Evolutionary conservation across 2,329 filamentous ascomycete genomes (phyloP).

Genomic region (Ilyonectria destructans): DNA sequence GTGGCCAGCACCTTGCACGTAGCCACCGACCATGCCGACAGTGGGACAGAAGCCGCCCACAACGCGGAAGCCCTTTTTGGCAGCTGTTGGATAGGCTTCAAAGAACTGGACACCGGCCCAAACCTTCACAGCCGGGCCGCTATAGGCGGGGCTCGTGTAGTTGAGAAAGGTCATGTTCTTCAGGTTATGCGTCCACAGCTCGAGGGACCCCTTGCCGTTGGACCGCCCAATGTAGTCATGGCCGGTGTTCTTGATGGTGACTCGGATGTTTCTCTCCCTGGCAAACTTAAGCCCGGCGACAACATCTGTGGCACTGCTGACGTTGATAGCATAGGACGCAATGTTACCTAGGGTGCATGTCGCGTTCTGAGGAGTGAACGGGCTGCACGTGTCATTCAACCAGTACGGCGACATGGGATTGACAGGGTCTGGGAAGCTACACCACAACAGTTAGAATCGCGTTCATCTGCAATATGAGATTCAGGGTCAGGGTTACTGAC

Average conservation of each 20-base stretch:
- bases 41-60: too few relatives aligned
- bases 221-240: conserved; percentile 14
- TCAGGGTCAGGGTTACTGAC: too few relatives aligned
- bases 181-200: conserved; percentile 15
- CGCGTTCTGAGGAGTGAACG: not conserved
- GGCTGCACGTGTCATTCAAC: too few relatives aligned
- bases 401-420: too few relatives aligned
- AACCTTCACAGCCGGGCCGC: too few relatives aligned
- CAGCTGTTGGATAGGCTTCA: too few relatives aligned
- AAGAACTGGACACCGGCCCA: too few relatives aligned
- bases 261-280: not conserved
- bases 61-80: too few relatives aligned
- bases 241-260: conserved; percentile 14
- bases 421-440: too few relatives aligned
- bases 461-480: too few relatives aligned
- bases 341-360: conserved; percentile 1
- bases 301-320: not conserved
- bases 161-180: not conserved
- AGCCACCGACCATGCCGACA: conserved; percentile 69
- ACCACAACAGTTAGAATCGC: too few relatives aligned
- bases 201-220: conserved; percentile 1
- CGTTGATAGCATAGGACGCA: conserved; percentile 5
- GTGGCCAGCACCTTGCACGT: conserved; percentile 71
- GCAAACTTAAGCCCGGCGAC: not conserved
- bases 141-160: not conserved